Percentiles rank a stretch among this genome's conserved stretches.
phyloP scores from a whole-genome alignment of 495 filamentous ascomycete genomes.

The Penicillium simplicissimum region DNA sequence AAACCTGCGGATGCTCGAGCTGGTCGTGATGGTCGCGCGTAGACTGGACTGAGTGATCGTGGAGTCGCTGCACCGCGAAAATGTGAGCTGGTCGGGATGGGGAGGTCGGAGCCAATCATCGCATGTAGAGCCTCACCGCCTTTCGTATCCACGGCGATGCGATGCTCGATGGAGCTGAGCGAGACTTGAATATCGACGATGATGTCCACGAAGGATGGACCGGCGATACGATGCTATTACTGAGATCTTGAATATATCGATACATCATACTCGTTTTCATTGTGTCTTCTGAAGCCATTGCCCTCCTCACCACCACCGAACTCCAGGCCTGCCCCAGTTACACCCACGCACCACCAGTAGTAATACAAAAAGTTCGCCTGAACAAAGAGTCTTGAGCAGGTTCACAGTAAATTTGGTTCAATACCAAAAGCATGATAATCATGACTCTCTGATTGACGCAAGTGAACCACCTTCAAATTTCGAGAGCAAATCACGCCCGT shows the following conservation, averaged over 20 bases:
- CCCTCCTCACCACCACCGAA: background rate
- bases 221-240: background rate
- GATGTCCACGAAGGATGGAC: background rate
- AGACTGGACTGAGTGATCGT: conserved; percentile 12
- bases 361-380: conserved; percentile 15
- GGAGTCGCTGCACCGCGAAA: conserved; percentile 34
- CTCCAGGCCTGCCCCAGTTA: background rate
- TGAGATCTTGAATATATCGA: background rate
- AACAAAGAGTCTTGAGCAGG: background rate
- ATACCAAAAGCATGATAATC: background rate
- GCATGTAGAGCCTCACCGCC: conserved; percentile 26
- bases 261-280: background rate
- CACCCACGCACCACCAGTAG: conserved; percentile 11
- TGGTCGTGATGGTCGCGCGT: conserved; percentile 24
- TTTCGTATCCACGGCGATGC: conserved; percentile 5
- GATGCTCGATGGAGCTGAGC: background rate
- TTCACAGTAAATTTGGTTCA: conserved; percentile 17
- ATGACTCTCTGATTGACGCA: background rate
- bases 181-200: background rate
- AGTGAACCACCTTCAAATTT: background rate
- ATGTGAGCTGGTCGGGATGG: conserved; percentile 37
- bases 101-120: conserved; percentile 28
- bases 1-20: conserved; percentile 12
- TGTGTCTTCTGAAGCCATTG: background rate
- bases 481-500: conserved; percentile 24